phyloP scores from a whole-genome alignment of 208 protist species.

The Leishmania lainsoni region DNA sequence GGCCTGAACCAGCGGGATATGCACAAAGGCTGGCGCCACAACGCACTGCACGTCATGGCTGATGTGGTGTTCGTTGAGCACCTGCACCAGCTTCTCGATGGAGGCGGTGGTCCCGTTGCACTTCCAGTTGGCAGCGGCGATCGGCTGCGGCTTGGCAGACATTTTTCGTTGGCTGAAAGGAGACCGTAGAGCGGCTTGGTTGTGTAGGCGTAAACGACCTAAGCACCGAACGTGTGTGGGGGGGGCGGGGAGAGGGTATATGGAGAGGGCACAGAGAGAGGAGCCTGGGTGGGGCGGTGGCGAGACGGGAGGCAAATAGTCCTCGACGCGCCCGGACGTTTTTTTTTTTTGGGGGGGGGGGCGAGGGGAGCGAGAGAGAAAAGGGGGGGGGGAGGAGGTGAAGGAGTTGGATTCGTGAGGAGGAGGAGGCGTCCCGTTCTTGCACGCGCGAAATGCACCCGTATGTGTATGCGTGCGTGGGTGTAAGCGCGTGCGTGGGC shows the following conservation, averaged over 20 bases:
- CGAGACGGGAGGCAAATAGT: not conserved
- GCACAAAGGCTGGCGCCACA: constrained; percentile 81
- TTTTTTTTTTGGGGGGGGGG: too few relatives aligned
- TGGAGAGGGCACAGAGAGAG: not conserved
- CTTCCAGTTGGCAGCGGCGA: constrained; percentile 96
- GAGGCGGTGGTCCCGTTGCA: constrained; percentile 90
- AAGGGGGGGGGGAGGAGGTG: not conserved
- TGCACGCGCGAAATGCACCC: not conserved
- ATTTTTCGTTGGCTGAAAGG: constrained; percentile 19
- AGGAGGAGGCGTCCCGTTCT: not conserved
- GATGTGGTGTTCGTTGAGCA: constrained; percentile 72
- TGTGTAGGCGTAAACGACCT: not conserved
- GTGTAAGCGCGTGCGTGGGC: not conserved
- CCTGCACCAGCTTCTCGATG: constrained; percentile 69
- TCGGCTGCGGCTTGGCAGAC: constrained; percentile 84
- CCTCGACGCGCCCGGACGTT: not conserved
- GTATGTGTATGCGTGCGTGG: not conserved
- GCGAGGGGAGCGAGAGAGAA: not conserved
- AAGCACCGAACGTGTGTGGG: too few relatives aligned
- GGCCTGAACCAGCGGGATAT: constrained; percentile 75
- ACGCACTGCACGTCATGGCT: constrained; percentile 89
- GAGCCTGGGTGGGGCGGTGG: not conserved
- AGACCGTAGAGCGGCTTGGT: not conserved
- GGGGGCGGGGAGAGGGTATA: not conserved
- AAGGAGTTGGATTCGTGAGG: not conserved